These are phyloP conservation scores for Aspergillus puulaauensis DNA, from an alignment of 2,329 filamentous ascomycete genomes.

Conservation along the genomic window DNA sequence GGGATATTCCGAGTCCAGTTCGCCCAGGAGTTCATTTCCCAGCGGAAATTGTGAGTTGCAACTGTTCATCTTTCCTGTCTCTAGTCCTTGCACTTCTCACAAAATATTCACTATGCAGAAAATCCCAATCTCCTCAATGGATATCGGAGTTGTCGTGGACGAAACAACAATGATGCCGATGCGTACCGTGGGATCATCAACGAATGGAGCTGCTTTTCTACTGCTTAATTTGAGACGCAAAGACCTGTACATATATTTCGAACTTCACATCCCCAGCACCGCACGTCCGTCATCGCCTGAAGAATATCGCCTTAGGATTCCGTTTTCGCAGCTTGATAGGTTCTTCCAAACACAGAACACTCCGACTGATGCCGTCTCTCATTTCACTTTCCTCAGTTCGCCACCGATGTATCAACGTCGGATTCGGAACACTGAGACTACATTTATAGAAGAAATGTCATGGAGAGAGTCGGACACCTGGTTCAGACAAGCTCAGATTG, in stretches of 20 bases:
- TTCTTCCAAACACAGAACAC: slow-evolving; percentile 34
- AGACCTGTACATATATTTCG: slow-evolving; percentile 48
- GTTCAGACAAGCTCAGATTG: slow-evolving; percentile 65
- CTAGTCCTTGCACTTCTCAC: background rate
- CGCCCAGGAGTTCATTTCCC: slow-evolving; percentile 34
- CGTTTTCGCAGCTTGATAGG: slow-evolving; percentile 44
- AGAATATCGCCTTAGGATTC: slow-evolving; percentile 45
- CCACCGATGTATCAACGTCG: slow-evolving; percentile 49
- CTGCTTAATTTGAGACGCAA: slow-evolving; percentile 45
- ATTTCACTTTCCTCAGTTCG: slow-evolving; percentile 42
- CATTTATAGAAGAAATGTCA: slow-evolving; percentile 42
- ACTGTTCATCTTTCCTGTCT: background rate
- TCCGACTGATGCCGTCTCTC: slow-evolving; percentile 21
- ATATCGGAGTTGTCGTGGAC: slow-evolving; percentile 62
- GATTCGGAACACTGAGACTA: slow-evolving; percentile 32
- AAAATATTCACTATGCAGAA: slow-evolving; percentile 29
- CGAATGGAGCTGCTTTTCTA: slow-evolving; percentile 29
- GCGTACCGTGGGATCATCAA: slow-evolving; percentile 42
- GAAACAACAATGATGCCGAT: slow-evolving; percentile 60
- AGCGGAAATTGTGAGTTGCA: slow-evolving; percentile 33
- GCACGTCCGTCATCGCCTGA: slow-evolving; percentile 12
- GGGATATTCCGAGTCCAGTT: slow-evolving; percentile 35
- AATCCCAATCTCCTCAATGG: slow-evolving; percentile 49
- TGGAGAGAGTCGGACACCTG: slow-evolving; percentile 61
- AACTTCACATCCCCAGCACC: slow-evolving; percentile 29